These are phyloP conservation scores for Diatrype stigma DNA, from an alignment of 2,329 filamentous ascomycete species.

Conservation along the genomic window DNA sequence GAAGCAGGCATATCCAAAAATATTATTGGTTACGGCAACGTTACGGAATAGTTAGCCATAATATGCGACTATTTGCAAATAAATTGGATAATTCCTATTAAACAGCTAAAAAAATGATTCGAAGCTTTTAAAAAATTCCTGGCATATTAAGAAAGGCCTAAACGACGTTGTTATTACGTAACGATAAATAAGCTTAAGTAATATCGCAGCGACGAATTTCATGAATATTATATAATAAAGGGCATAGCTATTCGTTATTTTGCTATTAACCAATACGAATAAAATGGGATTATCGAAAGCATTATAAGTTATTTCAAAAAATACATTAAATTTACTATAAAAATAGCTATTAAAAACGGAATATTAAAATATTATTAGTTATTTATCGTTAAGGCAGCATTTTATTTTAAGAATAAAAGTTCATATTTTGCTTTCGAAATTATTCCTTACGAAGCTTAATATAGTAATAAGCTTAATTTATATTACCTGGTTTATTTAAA, in stretches of 20 bases:
- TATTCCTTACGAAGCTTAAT: not conserved
- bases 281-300: not conserved
- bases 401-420: too few relatives aligned
- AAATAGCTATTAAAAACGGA: not conserved
- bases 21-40: not conserved
- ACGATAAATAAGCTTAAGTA: not conserved
- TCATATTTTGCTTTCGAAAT: not conserved
- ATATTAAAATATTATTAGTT: not conserved
- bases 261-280: not conserved
- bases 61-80: not conserved
- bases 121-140: not conserved
- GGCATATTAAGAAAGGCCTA: not conserved
- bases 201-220: not conserved
- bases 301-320: not conserved
- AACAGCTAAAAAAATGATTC: not conserved
- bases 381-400: not conserved
- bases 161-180: not conserved
- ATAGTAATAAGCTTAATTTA: not conserved
- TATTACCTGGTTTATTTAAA: not conserved
- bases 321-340: not conserved
- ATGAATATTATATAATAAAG: not conserved
- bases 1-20: not conserved
- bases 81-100: not conserved
- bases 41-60: not conserved
- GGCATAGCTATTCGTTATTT: not conserved